Evolutionary conservation across 495 filamentous ascomycete species (phyloP).

Genomic region (Penicillium nucicola): DNA sequence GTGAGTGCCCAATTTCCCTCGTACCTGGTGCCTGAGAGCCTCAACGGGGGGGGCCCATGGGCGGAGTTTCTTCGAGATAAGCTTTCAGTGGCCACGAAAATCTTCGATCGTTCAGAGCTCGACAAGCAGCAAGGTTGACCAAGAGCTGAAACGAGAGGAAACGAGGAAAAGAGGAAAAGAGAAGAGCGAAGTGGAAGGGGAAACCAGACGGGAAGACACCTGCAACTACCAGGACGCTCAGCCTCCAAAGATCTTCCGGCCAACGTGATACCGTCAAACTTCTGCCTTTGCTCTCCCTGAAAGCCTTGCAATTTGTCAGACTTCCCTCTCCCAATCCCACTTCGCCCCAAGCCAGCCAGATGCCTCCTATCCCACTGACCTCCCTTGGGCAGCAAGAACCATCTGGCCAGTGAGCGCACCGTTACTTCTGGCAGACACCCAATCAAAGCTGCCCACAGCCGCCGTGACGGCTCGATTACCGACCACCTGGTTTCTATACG

Average conservation of each 20-base stretch:
- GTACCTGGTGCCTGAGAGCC: too few species aligned
- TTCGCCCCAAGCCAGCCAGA: too few species aligned
- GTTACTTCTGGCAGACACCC: neutral
- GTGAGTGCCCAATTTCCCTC: too few species aligned
- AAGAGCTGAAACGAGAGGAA: neutral
- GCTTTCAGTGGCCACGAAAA: too few species aligned
- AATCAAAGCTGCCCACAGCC: neutral
- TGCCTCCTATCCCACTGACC: neutral
- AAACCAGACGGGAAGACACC: constrained; percentile 17
- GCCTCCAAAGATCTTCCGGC: neutral
- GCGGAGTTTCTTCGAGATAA: too few species aligned
- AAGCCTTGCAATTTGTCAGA: too few species aligned
- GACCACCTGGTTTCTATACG: neutral
- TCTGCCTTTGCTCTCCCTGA: too few species aligned
- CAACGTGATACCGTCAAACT: too few species aligned
- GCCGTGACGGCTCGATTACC: neutral
- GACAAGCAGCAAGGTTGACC: neutral
- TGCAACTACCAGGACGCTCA: neutral
- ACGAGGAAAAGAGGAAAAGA: constrained; percentile 16
- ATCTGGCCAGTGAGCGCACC: neutral
- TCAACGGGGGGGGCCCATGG: too few species aligned
- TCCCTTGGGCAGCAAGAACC: neutral
- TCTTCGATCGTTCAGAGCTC: too few species aligned
- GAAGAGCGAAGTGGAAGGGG: constrained; percentile 18
- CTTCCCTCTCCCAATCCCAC: too few species aligned